Percentiles rank a stretch among this genome's conserved stretches.
phyloP scores from a whole-genome alignment of 2,329 filamentous ascomycete genomes.

The Trichoderma breve region DNA sequence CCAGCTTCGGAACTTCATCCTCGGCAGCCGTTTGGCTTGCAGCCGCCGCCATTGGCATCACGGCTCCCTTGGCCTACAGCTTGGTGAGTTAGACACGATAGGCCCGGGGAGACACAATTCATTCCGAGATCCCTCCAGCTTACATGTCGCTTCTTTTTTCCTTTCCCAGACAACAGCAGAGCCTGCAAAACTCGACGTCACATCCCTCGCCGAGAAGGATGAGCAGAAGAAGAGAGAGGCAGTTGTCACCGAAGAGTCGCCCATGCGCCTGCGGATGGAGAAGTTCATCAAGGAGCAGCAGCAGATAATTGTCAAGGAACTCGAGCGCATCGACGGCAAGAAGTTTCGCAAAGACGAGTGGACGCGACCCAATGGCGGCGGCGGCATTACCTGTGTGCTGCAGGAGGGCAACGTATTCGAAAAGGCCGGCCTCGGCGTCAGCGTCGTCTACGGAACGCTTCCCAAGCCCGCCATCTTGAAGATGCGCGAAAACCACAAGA shows the following conservation, averaged over 20 bases:
- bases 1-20: slow-evolving; percentile 23
- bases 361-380: slow-evolving; percentile 83
- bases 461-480: slow-evolving; percentile 83
- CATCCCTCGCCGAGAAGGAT: slow-evolving; percentile 82
- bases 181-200: slow-evolving; percentile 53
- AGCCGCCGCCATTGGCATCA: slow-evolving; percentile 48
- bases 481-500: slow-evolving; percentile 95
- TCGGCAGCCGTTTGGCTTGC: slow-evolving; percentile 33
- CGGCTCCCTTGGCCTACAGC: slow-evolving; percentile 55
- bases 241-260: slow-evolving; percentile 68
- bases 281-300: slow-evolving; percentile 93
- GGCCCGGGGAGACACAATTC: background rate
- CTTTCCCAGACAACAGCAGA: slow-evolving; percentile 40
- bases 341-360: slow-evolving; percentile 83
- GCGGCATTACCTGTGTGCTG: slow-evolving; percentile 89
- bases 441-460: slow-evolving; percentile 88
- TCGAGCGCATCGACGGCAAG: slow-evolving; percentile 80
- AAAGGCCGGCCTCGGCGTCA: slow-evolving; percentile 94
- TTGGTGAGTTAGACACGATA: slow-evolving; percentile 46
- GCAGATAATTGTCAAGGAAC: slow-evolving; percentile 76
- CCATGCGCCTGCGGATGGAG: slow-evolving; percentile 98
- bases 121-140: background rate
- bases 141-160: background rate
- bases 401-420: slow-evolving; percentile 97
- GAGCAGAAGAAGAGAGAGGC: slow-evolving; percentile 72